phyloP scores from a whole-genome alignment of 306 rosid species.

The Sicyos baderoa region DNA sequence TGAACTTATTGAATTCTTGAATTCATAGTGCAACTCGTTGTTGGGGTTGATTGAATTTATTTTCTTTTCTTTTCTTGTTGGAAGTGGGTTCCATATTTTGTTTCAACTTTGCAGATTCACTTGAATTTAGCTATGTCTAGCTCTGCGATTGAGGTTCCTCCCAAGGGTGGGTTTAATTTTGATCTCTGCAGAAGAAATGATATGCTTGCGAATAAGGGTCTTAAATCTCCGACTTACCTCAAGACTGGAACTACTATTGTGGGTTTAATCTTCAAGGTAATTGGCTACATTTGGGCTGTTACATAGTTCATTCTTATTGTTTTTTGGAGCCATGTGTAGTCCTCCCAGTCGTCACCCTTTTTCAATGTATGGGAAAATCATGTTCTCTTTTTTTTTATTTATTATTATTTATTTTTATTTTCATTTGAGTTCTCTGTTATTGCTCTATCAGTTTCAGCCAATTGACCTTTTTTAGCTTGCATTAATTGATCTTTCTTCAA shows the following conservation, averaged over 20 bases:
- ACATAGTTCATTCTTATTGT: neutral
- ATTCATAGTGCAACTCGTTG: neutral
- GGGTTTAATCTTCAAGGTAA: conserved; percentile 70
- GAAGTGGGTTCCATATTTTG: neutral
- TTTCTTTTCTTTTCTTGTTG: neutral
- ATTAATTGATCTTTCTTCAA: neutral
- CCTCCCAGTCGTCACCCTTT: neutral
- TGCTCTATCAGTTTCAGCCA: neutral
- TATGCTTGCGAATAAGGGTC: conserved; percentile 69
- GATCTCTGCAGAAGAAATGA: conserved; percentile 84
- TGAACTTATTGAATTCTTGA: neutral
- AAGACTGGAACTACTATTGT: conserved; percentile 95
- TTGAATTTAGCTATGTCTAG: conserved; percentile 41
- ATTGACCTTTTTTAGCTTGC: neutral
- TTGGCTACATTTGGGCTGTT: neutral
- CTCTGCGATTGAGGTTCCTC: conserved; percentile 49
- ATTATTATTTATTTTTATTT: too few species aligned
- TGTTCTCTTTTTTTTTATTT: neutral
- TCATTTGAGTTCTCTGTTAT: neutral
- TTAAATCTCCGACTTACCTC: conserved; percentile 43
- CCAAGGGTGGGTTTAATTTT: conserved; percentile 79
- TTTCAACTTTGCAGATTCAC: conserved; percentile 23
- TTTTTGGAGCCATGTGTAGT: neutral
- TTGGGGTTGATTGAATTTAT: conserved; percentile 1
- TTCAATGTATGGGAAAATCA: neutral